Evolutionary conservation across 805 yeast species (phyloP).

Genomic region (Wickerhamomyces bisporus): DNA sequence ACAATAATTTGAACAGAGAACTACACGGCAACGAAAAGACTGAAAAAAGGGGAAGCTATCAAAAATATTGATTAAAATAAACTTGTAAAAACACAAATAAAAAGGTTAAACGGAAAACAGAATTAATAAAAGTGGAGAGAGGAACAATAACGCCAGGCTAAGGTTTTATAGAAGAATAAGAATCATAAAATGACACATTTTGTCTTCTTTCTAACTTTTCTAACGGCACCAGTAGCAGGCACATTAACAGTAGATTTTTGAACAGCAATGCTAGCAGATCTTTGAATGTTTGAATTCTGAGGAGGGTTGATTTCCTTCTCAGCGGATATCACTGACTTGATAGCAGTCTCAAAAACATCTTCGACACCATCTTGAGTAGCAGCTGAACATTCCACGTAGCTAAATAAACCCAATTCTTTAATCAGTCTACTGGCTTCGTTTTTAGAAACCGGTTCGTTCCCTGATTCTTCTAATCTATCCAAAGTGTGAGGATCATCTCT

Average conservation of each 20-base stretch:
- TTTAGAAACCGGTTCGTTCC: constrained; percentile 54
- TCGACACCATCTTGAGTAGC: constrained; percentile 84
- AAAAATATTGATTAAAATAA: neutral
- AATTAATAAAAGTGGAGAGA: constrained; percentile 1
- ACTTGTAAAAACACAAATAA: neutral
- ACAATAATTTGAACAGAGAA: constrained; percentile 3
- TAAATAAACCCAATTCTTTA: constrained; percentile 64
- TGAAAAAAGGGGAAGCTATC: neutral
- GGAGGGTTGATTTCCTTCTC: constrained; percentile 13
- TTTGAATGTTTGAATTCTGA: too few relatives aligned
- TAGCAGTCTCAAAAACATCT: constrained; percentile 79
- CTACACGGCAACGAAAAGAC: constrained; percentile 1
- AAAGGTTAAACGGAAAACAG: constrained; percentile 1
- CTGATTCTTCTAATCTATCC: constrained; percentile 54
- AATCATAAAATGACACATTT: constrained; percentile 42
- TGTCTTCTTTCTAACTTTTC: constrained; percentile 38
- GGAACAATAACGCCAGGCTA: too few relatives aligned
- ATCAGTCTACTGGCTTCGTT: constrained; percentile 66
- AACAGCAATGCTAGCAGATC: neutral
- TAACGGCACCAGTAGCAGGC: constrained; percentile 4
- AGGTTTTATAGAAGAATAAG: too few relatives aligned
- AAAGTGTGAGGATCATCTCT: constrained; percentile 77
- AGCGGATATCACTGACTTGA: constrained; percentile 50
- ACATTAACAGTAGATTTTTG: neutral
- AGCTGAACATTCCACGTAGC: constrained; percentile 85